Base-by-base conservation (phyloP, 768 basidiomycete genomes). In the Macrolepiota fuliginosa region DNA sequence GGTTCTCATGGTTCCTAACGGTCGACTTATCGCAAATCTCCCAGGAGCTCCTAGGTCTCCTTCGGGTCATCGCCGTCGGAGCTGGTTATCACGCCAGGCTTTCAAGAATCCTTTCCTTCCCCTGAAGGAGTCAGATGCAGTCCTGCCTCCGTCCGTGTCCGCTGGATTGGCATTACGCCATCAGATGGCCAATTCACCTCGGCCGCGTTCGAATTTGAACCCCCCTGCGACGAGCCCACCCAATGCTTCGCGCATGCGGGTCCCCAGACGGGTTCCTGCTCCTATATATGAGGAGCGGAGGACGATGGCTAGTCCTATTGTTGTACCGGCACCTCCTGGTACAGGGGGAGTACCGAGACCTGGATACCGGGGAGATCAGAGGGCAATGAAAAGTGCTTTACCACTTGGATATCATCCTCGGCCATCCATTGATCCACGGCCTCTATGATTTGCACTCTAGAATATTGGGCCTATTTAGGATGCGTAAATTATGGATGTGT, bases 71-170 rank as follows among this genome's bases (percentile, higher is more conserved):
- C 69, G 70, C 35, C 70, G 72, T 29, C 67, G 68, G 22, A 69
- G 69, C 36, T 71, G 70, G 68, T 66, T 74, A 58, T 68, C 69
- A 4, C 73, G 72, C 58, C 67, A 72, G 51, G 63, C 68, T 17
- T 72, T 73, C 62, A 73, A 73, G 49, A 70, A 77, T 65, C 77
- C 77, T 10, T 76, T 78, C 68, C 72, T 78, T 37, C 77, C 77
- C 40, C 63, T 76, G 22, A 72, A 73, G 55, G 71, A 70, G 45
- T 64, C 70, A 22, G 74, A 74, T 42, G 61, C 67, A 15, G 54
- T 65, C 22, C 67, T 47, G n/a, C 68, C 47, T 59, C 64, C 39
- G 25, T 61, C 61, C 64, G 64, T 35, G 55, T 68, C 56, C 55
- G 54, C 32, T 56, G 58, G 50, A 62, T 67, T 52, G 65, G 65